These are phyloP conservation scores for Metschnikowia lochheadii DNA, from an alignment of 805 yeast genomes.

Conservation along the genomic window DNA sequence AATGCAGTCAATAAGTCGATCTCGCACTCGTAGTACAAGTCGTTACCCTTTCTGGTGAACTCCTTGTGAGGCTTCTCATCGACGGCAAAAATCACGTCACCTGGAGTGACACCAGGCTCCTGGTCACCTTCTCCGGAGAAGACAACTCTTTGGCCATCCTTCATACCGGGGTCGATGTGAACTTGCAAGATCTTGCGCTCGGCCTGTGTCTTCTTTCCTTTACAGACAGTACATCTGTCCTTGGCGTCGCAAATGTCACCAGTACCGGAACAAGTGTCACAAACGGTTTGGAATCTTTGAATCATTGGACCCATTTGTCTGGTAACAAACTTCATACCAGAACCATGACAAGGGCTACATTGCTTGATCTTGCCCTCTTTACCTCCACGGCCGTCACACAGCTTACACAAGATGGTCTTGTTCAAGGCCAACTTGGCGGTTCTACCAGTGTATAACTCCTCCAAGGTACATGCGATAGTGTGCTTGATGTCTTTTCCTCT, in stretches of 20 bases:
- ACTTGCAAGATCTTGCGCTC: slow-evolving; percentile 95
- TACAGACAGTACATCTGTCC: slow-evolving; percentile 84
- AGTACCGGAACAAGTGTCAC: slow-evolving; percentile 88
- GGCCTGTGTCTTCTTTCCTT: slow-evolving; percentile 79
- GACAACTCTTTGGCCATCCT: slow-evolving; percentile 83
- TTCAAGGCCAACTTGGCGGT: slow-evolving; percentile 90
- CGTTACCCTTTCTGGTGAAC: slow-evolving; percentile 87
- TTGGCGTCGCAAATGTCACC: slow-evolving; percentile 85
- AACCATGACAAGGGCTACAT: slow-evolving; percentile 86
- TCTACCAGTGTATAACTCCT: slow-evolving; percentile 92
- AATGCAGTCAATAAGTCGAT: slow-evolving; percentile 90
- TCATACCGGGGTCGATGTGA: slow-evolving; percentile 96
- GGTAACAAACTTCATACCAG: slow-evolving; percentile 85
- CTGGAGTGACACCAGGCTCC: slow-evolving; percentile 90
- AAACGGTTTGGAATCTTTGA: slow-evolving; percentile 93
- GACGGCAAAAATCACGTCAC: slow-evolving; percentile 90
- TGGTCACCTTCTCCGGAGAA: slow-evolving; percentile 98
- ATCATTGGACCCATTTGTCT: slow-evolving; percentile 99
- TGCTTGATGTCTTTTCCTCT: slow-evolving; percentile 91
- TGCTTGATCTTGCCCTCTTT: slow-evolving; percentile 83
- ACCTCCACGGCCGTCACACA: slow-evolving; percentile 96
- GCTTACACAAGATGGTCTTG: slow-evolving; percentile 82
- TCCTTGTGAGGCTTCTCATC: slow-evolving; percentile 83
- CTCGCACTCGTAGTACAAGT: slow-evolving; percentile 79
- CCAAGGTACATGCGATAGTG: slow-evolving; percentile 77